These are phyloP conservation scores for maize (Zea mays) DNA, from an alignment of 176 grass and related monocot genomes.

Conservation along the genomic window Zm-B73-REFERENCE-NAM-5.0 NC_050101.1:137450501-137451000, in stretches of 20 bases:
- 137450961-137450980: background rate
- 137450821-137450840: background rate
- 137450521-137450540: background rate
- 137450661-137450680: background rate
- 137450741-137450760: background rate
- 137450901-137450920: background rate
- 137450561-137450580: background rate
- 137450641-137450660: background rate
- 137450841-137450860: background rate
- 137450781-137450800: background rate
- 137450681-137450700: background rate
- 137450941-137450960: background rate
- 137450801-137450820: background rate
- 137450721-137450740: background rate
- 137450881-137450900: background rate
- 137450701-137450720: background rate
- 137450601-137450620: background rate
- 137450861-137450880: background rate
- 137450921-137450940: background rate
- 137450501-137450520: constrained; percentile 1
- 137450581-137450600: constrained; percentile 1
- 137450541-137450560: constrained; percentile 10
- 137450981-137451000: constrained; percentile 4
- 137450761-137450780: background rate
- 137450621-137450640: constrained; percentile 1